Percentiles rank a stretch among this genome's conserved stretches.
phyloP scores from a whole-genome alignment of 495 filamentous ascomycete species.

The Xylaria bambusicola region DNA sequence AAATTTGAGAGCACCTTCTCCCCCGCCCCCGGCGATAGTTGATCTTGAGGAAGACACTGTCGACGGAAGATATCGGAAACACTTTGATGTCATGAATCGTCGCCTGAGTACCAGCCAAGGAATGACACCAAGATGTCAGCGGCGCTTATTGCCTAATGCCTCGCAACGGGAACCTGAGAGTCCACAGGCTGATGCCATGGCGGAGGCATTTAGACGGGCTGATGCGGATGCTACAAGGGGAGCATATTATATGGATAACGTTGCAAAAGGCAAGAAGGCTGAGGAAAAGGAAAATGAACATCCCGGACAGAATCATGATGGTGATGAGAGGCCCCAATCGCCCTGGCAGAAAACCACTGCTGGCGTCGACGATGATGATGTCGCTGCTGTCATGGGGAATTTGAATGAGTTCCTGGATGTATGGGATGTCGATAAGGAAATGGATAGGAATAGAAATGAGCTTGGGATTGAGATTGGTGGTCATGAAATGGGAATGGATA shows the following conservation, averaged over 20 bases:
- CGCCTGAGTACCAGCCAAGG: conserved; percentile 22
- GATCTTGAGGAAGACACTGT: conserved; percentile 23
- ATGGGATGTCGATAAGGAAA: conserved; percentile 45
- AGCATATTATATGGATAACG: not conserved
- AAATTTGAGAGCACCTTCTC: conserved; percentile 24
- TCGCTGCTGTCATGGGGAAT: conserved; percentile 44
- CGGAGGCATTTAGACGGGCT: conserved; percentile 38
- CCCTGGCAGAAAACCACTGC: conserved; percentile 28
- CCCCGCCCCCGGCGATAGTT: conserved; percentile 22
- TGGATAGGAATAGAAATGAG: conserved; percentile 25
- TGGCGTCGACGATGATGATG: conserved; percentile 44
- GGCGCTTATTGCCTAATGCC: conserved; percentile 39
- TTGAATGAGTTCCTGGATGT: conserved; percentile 43
- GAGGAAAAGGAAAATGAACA: not conserved
- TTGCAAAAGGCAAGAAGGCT: not conserved
- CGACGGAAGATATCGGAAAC: conserved; percentile 27
- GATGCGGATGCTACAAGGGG: conserved; percentile 30
- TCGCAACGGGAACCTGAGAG: conserved; percentile 42
- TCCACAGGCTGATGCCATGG: conserved; percentile 44
- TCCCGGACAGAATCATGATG: not conserved
- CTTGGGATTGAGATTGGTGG: too few species aligned
- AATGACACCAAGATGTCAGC: conserved; percentile 8
- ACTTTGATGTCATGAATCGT: conserved; percentile 40
- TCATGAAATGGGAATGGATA: conserved; percentile 14
- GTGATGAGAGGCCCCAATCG: conserved; percentile 16